A percentile compares a stretch with the other conserved stretches of the same genome.
Evolutionary conservation across 2,329 filamentous ascomycete genomes (phyloP).

Genomic region (Aureobasidium subglaciale): DNA sequence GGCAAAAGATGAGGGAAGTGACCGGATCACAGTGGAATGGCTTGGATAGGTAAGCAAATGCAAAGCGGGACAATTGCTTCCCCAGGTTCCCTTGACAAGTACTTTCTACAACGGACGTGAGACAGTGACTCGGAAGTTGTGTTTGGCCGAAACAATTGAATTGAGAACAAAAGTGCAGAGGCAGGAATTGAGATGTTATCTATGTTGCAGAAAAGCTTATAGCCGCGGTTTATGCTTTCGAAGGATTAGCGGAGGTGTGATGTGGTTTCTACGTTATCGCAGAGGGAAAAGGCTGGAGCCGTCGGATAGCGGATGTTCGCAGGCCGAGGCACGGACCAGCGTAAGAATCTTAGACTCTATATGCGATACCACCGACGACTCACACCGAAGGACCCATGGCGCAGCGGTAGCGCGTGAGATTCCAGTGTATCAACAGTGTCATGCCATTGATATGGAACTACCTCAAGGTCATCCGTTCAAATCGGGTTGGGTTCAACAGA

Average conservation of each 20-base stretch:
- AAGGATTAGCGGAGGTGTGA: background rate
- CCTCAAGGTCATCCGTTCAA: constrained; percentile 14
- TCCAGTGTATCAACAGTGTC: too few relatives aligned
- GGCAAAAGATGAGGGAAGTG: background rate
- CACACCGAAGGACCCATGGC: background rate
- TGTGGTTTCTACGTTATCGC: background rate
- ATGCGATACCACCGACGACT: too few relatives aligned
- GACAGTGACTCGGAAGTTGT: background rate
- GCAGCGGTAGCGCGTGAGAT: constrained; percentile 11
- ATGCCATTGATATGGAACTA: background rate
- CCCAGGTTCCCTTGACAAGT: background rate
- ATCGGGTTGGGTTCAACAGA: constrained; percentile 10
- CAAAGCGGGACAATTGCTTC: background rate
- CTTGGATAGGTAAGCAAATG: background rate
- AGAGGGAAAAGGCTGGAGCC: background rate
- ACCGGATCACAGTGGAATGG: background rate
- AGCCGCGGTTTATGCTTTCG: background rate
- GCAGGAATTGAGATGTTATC: too few relatives aligned
- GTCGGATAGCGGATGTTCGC: background rate
- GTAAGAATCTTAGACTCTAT: too few relatives aligned
- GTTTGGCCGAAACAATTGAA: background rate
- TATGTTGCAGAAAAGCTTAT: background rate
- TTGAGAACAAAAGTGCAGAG: background rate
- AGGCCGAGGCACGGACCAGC: too few relatives aligned
- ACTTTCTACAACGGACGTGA: background rate